Base-by-base conservation (phyloP, 2,329 filamentous ascomycete species). In the Claviceps sorghi region DNA sequence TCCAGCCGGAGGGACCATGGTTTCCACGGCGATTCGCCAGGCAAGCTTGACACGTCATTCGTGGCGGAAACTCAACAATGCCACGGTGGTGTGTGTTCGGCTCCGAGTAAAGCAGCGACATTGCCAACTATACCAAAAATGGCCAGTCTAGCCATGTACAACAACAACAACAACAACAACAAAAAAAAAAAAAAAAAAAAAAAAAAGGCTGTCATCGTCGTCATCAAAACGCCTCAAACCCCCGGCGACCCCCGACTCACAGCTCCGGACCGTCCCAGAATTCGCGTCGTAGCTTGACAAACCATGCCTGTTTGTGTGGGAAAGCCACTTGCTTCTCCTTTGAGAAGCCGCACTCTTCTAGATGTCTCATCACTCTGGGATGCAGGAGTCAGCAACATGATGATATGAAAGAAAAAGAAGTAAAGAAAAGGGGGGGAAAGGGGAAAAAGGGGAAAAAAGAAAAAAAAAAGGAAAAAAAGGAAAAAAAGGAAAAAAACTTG, bases 261-360 rank as follows among this genome's bases (percentile, higher is more conserved):
- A 84, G 59, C 4, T 72, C 73, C 15, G 88, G 88, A 0, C 80
- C 82, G 46, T 85, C 78, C 85, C 89, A 97, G 21, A 76, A 79
- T 58, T 95, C 89, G 55, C 91, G 76, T 53, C 80, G 77, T 57
- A 95, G 76, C 61, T 84, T 85, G 69, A 95, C 85, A 55, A 91
- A 76, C 68, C 90, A 94, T 7, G 88, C 83, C 65, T 95, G 89
- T 67, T 98, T 98, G 65, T 97, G 90, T 1, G 89, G 84, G 57
- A 98, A 89, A 1, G 83, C 78, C 49, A 97, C 76, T 62, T 96
- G 88, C 54, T 82, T 82, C 68, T 95, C 87, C 63, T 88, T 93
- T 58, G 84, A 81, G 64, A 97, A 98, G 0, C 91, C 90, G 0
- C 77, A 76, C 7, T 79, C 70, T 56, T 86, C 77, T 17, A 94